Evolutionary conservation across 164 flowering plant species (phyloP), one percentile per base, ranked within the genome.

Genomic region (Vitis vinifera): DNA sequence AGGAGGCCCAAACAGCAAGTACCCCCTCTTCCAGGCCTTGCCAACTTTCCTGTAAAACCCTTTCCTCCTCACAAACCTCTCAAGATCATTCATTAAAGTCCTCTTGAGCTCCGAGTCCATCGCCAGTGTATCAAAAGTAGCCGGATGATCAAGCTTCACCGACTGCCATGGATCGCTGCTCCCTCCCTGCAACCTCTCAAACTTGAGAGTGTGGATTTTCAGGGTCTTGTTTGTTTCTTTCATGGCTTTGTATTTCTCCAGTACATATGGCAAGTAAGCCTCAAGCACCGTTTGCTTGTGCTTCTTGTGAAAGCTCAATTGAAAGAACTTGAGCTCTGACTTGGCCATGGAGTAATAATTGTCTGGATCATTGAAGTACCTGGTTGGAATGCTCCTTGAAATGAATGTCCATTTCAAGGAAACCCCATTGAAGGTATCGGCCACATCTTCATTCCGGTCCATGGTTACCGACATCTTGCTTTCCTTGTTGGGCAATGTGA

Each of bases 1-100:
- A 0, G 84, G 84, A 5, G 84, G 83, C 2, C 87, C 84, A 56
- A 51, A 79, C 75, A 84, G 47, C 73, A 84, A 50, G 68, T 84
- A 80, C 17, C 85, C 87, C 1, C 85, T 9, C 59, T 82, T 81
- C 87, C 87, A 84, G 0, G 87, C 85, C 70, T 81, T 80, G 9
- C 88, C 88, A 0, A 83, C 82, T 48, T 62, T 76, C 77, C 74
- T 76, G 50, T 83, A 83, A 29, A 15, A 70, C 51, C 77, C 86
- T 58, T 65, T 83, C 59, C 82, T 71, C 47, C 31, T 60, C 53
- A 80, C 67, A 56, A 83, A 83, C 70, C 63, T 68, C 13, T 73
- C 73, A 0, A 81, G 63, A 72, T 84, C 85, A 47, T 75, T 73
- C 62, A 75, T 72, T 44, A 83, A 44, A 19, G 11, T 57, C 69